Evolutionary conservation across 441 rosid species (phyloP).

Genomic region (Syzygium syzygioides): DNA sequence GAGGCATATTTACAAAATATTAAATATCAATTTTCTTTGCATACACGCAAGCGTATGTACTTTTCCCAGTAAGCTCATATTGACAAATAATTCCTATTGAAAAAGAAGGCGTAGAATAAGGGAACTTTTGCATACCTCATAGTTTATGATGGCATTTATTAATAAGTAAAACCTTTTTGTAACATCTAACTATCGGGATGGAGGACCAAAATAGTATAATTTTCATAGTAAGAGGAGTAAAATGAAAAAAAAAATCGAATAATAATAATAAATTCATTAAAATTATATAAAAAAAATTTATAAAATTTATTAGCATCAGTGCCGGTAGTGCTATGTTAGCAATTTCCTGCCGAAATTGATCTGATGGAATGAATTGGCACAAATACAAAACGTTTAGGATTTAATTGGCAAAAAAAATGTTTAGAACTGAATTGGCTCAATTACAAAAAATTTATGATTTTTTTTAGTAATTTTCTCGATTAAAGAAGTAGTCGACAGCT

Average conservation of each 20-base stretch:
- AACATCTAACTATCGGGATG: background rate
- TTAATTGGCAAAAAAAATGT: too few relatives aligned
- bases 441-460: too few relatives aligned
- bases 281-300: too few relatives aligned
- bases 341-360: too few relatives aligned
- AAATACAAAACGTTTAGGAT: too few relatives aligned
- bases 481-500: background rate
- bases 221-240: background rate
- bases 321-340: fast-evolving
- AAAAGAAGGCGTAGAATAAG: background rate
- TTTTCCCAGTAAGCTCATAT: background rate
- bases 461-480: background rate
- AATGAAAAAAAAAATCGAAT: too few relatives aligned
- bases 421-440: too few relatives aligned
- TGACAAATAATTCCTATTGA: background rate
- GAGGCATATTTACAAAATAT: background rate
- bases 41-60: background rate
- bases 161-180: background rate
- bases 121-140: background rate
- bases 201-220: background rate
- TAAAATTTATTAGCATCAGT: too few relatives aligned
- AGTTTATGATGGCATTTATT: background rate
- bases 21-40: background rate
- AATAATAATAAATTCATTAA: too few relatives aligned
- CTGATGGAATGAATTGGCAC: too few relatives aligned